phyloP scores from a whole-genome alignment of 768 basidiomycete species.

The Kwoniella heveanensis region DNA sequence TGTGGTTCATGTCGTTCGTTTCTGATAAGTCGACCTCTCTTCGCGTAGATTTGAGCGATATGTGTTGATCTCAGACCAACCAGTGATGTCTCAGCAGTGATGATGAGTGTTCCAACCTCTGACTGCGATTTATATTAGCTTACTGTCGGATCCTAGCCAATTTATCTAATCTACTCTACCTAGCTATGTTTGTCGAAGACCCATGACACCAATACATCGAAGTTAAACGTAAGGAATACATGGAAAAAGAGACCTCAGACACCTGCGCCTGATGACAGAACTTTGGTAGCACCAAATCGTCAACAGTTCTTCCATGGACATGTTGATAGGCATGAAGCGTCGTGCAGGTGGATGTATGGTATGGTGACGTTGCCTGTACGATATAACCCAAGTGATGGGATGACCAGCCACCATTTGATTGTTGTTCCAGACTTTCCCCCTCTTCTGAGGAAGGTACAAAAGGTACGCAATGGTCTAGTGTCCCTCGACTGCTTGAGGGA shows the following conservation, averaged over 20 bases:
- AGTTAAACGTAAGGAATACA: not conserved
- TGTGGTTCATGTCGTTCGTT: not conserved
- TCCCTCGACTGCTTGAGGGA: too few species aligned
- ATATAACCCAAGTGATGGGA: not conserved
- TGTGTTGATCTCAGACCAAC: constrained; percentile 17
- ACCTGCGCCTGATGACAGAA: too few species aligned
- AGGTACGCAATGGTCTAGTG: not conserved
- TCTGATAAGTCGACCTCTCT: too few species aligned
- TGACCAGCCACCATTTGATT: not conserved
- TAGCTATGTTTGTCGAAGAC: not conserved
- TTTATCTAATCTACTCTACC: too few species aligned
- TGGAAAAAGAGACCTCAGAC: not conserved
- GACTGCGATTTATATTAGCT: not conserved
- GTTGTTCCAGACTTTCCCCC: not conserved
- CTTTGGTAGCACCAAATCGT: too few species aligned
- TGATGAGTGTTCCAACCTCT: not conserved
- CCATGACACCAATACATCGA: not conserved
- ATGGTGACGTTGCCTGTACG: not conserved
- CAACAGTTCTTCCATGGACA: not conserved
- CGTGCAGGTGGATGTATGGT: too few species aligned
- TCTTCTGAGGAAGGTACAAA: not conserved
- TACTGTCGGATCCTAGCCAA: too few species aligned
- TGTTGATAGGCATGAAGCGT: too few species aligned
- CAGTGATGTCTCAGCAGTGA: constrained; percentile 14
- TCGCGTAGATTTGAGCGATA: too few species aligned